A percentile compares a stretch with the other conserved stretches of the same genome.
phyloP scores from a whole-genome alignment of 208 protist genomes.

The Acanthamoeba rhysodes region DNA sequence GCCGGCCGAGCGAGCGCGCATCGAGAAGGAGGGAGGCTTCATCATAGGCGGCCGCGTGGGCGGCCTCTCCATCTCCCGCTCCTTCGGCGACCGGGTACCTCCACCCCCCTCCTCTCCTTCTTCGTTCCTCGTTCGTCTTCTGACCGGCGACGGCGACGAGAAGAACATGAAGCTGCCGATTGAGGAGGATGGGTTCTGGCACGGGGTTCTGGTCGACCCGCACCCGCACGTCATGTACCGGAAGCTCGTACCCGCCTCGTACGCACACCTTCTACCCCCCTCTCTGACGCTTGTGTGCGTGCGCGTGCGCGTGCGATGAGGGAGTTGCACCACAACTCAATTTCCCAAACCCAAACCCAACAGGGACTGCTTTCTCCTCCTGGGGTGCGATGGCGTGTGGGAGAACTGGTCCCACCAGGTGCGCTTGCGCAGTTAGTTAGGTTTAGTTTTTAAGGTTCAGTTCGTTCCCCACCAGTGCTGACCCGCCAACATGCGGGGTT shows the following conservation, averaged over 20 bases:
- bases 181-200: constrained; percentile 66
- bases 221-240: constrained; percentile 32
- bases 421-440: no score
- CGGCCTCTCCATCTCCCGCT: constrained; percentile 35
- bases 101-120: neutral
- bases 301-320: no score
- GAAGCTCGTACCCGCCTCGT: constrained; percentile 10
- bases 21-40: constrained; percentile 69
- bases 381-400: constrained; percentile 64
- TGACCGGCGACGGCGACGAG: neutral
- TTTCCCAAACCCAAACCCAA: neutral
- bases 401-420: constrained; percentile 65
- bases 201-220: constrained; percentile 58
- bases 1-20: constrained; percentile 26
- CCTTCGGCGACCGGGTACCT: constrained; percentile 55
- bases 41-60: constrained; percentile 45
- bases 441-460: neutral
- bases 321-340: no score
- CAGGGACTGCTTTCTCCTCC: constrained; percentile 32
- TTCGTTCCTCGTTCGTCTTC: neutral
- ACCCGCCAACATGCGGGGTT: neutral
- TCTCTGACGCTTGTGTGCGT: neutral
- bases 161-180: constrained; percentile 73
- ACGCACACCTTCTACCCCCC: neutral
- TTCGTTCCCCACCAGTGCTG: neutral